Conservation (phyloP, 257 asterid genomes). For the Gynochthodes officinalis region DNA sequence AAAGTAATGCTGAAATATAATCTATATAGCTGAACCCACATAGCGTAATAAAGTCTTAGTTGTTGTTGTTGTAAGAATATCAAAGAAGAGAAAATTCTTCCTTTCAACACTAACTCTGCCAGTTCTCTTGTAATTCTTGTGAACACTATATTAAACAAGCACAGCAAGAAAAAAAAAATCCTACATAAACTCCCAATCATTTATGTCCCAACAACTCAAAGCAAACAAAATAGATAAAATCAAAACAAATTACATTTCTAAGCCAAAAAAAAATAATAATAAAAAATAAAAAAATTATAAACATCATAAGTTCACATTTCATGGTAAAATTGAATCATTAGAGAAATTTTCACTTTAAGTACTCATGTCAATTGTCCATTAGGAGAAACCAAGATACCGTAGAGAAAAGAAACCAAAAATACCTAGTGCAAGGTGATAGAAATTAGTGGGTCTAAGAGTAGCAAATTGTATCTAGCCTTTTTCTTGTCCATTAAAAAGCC, state of each 20-base stretch:
- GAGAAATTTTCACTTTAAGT: not conserved
- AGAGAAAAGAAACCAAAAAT: not conserved
- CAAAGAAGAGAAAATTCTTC: slow-evolving; percentile 20
- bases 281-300: too few relatives aligned
- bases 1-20: too few relatives aligned
- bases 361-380: not conserved
- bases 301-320: not conserved
- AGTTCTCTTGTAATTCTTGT: slow-evolving; percentile 35
- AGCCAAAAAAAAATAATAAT: too few relatives aligned
- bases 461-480: not conserved
- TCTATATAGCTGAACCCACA: too few relatives aligned
- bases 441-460: not conserved
- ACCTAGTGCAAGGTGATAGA: not conserved
- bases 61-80: too few relatives aligned
- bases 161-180: slow-evolving; percentile 14
- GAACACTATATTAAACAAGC: slow-evolving; percentile 36
- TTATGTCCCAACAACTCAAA: slow-evolving; percentile 6
- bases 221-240: not conserved
- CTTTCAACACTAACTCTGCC: slow-evolving; percentile 36
- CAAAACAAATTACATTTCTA: not conserved
- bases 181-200: not conserved
- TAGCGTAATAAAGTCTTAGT: too few relatives aligned
- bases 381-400: not conserved
- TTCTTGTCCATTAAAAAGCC: not conserved
- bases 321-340: not conserved